Percentiles rank a stretch among this genome's conserved stretches.
Evolutionary conservation across 1,284 basidiomycete genomes (phyloP).

Genomic region (Bothia castanella): DNA sequence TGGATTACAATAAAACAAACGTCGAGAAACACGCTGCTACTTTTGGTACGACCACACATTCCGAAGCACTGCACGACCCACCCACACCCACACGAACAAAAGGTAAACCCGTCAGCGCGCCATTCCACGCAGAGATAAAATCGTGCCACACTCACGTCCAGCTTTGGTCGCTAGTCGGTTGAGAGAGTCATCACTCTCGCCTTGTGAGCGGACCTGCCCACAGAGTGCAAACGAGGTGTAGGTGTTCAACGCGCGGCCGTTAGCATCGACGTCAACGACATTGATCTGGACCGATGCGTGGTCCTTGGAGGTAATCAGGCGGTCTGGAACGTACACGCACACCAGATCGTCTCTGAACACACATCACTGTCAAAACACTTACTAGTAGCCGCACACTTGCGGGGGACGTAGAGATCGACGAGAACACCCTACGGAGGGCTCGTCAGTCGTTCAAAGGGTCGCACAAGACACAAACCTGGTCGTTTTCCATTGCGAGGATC

Average conservation of each 20-base stretch:
- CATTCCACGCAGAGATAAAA: not conserved
- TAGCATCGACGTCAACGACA: slow-evolving; percentile 92
- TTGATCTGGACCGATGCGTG: slow-evolving; percentile 97
- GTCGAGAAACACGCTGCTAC: slow-evolving; percentile 37
- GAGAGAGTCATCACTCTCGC: slow-evolving; percentile 95
- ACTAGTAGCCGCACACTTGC: slow-evolving; percentile 98
- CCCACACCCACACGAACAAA: slow-evolving; percentile 12
- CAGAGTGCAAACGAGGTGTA: slow-evolving; percentile 92
- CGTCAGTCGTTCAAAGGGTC: slow-evolving; percentile 1
- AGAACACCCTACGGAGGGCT: slow-evolving; percentile 74
- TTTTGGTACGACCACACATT: slow-evolving; percentile 78
- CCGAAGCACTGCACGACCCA: slow-evolving; percentile 52
- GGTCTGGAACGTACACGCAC: slow-evolving; percentile 51
- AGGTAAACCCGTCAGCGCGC: slow-evolving; percentile 5
- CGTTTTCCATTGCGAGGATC: slow-evolving; percentile 68
- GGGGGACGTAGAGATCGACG: slow-evolving; percentile 99
- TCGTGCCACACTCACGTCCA: slow-evolving; percentile 69
- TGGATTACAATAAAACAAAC: slow-evolving; percentile 20
- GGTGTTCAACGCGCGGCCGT: slow-evolving; percentile 84
- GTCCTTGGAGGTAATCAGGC: slow-evolving; percentile 97
- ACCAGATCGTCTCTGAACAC: slow-evolving; percentile 5
- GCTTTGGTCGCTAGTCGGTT: slow-evolving; percentile 96
- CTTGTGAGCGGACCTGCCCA: slow-evolving; percentile 90
- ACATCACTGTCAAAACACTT: slow-evolving; percentile 35
- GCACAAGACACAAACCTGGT: slow-evolving; percentile 51